Percentiles rank a stretch among this genome's conserved stretches.
Conservation (phyloP, 139 green algal genomes). For the Dunaliella primolecta region DNA sequence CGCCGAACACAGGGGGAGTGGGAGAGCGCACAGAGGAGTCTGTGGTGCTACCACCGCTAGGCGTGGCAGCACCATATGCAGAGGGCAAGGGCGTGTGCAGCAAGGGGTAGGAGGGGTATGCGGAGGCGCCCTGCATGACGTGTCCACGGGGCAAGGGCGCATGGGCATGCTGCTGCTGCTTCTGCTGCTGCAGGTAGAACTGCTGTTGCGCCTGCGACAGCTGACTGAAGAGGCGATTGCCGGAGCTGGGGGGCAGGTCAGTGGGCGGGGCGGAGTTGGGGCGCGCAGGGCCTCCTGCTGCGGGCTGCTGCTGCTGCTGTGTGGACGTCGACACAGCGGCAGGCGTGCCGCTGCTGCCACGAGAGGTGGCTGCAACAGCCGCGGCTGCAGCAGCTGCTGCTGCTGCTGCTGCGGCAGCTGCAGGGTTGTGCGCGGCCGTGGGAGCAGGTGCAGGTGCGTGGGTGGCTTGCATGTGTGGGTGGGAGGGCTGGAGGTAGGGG, state of each 20-base stretch:
- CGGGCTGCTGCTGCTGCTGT: not conserved
- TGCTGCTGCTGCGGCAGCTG: not conserved
- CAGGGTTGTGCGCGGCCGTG: not conserved
- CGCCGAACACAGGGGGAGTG: not conserved
- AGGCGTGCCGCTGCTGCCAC: not conserved
- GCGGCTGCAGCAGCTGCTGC: not conserved
- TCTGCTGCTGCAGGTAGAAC: not conserved
- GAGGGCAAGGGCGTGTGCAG: not conserved
- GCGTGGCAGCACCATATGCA: not conserved
- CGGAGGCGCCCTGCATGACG: too few relatives aligned
- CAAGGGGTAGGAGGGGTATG: not conserved
- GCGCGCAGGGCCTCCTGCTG: too few relatives aligned
- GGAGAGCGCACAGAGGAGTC: too few relatives aligned
- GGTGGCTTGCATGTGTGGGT: not conserved
- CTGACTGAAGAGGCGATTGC: not conserved
- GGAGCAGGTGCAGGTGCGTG: not conserved
- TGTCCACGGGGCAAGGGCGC: not conserved
- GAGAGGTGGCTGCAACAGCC: not conserved
- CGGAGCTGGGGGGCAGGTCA: not conserved
- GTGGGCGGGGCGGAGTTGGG: not conserved
- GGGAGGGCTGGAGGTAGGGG: not conserved
- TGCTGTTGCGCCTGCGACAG: not conserved
- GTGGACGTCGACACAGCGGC: too few relatives aligned
- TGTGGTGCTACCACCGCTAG: too few relatives aligned
- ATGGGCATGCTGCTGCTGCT: conserved; percentile 6